Conservation (phyloP, 2,329 filamentous ascomycete species). For the Pseudogymnoascus sp. region DNA sequence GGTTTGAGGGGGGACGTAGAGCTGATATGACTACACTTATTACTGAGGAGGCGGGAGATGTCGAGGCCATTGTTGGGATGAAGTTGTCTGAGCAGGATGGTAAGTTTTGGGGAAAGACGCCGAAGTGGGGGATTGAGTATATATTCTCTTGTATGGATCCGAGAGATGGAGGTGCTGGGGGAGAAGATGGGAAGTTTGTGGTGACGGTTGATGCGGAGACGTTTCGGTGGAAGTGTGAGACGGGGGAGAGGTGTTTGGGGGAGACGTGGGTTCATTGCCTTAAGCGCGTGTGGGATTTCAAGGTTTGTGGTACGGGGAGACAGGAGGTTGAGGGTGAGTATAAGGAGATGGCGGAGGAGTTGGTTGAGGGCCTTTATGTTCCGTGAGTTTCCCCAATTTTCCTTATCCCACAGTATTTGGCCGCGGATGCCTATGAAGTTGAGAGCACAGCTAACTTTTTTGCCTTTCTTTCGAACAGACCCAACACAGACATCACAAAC, state of each 20-base stretch:
- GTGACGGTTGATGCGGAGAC: slow-evolving; percentile 28
- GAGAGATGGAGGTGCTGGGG: not conserved
- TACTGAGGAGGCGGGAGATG: slow-evolving; percentile 21
- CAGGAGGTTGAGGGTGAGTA: slow-evolving; percentile 16
- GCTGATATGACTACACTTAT: slow-evolving; percentile 15
- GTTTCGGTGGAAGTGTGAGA: slow-evolving; percentile 18
- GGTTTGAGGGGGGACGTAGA: not conserved
- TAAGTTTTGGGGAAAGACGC: slow-evolving; percentile 21
- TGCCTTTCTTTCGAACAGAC: slow-evolving; percentile 10
- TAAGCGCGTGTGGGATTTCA: slow-evolving; percentile 27
- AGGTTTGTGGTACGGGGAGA: slow-evolving; percentile 19
- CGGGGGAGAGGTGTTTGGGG: slow-evolving; percentile 16
- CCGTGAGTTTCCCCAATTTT: slow-evolving; percentile 20
- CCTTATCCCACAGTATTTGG: not conserved
- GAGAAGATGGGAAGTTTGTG: slow-evolving; percentile 14
- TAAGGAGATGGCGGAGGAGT: slow-evolving; percentile 14
- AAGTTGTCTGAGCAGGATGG: slow-evolving; percentile 17
- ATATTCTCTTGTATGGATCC: slow-evolving; percentile 22
- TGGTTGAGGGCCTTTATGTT: slow-evolving; percentile 23
- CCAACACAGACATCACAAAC: not conserved
- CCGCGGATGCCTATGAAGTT: not conserved
- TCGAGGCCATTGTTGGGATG: slow-evolving; percentile 20
- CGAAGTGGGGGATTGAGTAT: slow-evolving; percentile 22
- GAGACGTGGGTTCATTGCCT: slow-evolving; percentile 26
- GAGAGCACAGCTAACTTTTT: slow-evolving; percentile 9